Evolutionary conservation across 2,329 filamentous ascomycete species (phyloP).

Genomic region (Aspergillus sp.): DNA sequence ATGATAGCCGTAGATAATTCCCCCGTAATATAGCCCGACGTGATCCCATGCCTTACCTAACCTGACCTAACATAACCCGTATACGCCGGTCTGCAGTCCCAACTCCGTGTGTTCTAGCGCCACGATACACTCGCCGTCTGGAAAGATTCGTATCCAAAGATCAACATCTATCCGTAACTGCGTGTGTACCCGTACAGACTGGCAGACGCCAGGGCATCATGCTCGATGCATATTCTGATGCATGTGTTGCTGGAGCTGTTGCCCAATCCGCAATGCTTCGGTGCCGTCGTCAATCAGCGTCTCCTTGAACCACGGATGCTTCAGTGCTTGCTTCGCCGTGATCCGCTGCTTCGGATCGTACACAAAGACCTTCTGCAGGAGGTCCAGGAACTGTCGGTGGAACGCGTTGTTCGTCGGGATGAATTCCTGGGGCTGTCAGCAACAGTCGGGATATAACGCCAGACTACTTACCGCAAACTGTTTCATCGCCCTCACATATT

Average conservation of each 20-base stretch:
- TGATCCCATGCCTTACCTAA: too few relatives aligned
- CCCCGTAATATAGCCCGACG: too few relatives aligned
- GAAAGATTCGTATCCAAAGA: too few relatives aligned
- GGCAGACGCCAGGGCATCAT: slow-evolving; percentile 1
- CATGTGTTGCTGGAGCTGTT: slow-evolving; percentile 27
- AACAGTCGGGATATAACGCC: slow-evolving; percentile 1
- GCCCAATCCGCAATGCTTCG: slow-evolving; percentile 51
- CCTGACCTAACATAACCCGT: too few relatives aligned
- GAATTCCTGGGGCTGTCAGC: slow-evolving; percentile 44
- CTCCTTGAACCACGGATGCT: slow-evolving; percentile 60
- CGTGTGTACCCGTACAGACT: background rate
- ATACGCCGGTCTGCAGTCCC: too few relatives aligned
- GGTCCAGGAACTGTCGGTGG: slow-evolving; percentile 54
- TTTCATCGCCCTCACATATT: slow-evolving; percentile 63
- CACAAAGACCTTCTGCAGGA: slow-evolving; percentile 55
- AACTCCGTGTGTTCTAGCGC: too few relatives aligned
- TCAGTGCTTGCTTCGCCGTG: slow-evolving; percentile 54
- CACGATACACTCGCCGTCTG: too few relatives aligned
- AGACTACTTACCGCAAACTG: slow-evolving; percentile 42
- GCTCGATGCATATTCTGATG: slow-evolving; percentile 9
- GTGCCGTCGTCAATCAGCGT: slow-evolving; percentile 56
- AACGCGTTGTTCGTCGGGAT: slow-evolving; percentile 52
- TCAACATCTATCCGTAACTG: background rate
- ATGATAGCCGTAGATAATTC: too few relatives aligned
- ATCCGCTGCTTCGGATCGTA: slow-evolving; percentile 58